Evolutionary conservation across 768 basidiomycete genomes (phyloP), one percentile per base, ranked within the genome.

Genomic region (Auricularia sp.): DNA sequence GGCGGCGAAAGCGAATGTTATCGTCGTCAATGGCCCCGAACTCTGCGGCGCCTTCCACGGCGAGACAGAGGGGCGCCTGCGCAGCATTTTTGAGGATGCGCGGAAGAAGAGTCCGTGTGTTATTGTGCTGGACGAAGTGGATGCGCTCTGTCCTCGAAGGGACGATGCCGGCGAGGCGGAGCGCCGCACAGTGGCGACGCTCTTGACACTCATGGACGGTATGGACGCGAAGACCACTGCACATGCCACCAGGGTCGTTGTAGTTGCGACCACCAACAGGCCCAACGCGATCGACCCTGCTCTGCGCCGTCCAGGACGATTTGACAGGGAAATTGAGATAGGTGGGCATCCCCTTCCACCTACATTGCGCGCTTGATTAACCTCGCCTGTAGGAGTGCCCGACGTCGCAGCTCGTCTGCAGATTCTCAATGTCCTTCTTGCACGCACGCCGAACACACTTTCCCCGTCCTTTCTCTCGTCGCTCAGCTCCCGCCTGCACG

Each of bases 231-330:
- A 65, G 1, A 64, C 58, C 2, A 64, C 62, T 1, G 47, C 18
- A 3, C 68, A 64, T 10, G 68, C 64, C 3, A 70, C 70, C 14
- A 81, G 89, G 66, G 91, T 99, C 12, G 90, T 98, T 3, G 92
- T 99, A 42, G 91, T 99, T 66, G 97, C 93, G 0, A 97, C 97
- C 0, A 98, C 94, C 2, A 97, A 98, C 73, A 80, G 94, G 23
- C 94, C 92, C 4, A 97, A 98, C 70, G 91, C 94, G 10, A 94
- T 98, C 61, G 94, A 98, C 72, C 94, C 95, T 54, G 94, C 94
- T 0, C 77, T 98, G 62, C 79, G 94, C 61, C 77, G 94, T 36
- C 94, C 94, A 14, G 94, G 94, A 3, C 78, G 94, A 66, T 96
- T 98, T 71, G 94, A 98, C 74, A 81, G 92, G 66, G 96, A 98